Base-by-base conservation (phyloP, 176 grass and related monocot species). In the maize (Zea mays) region DNA sequence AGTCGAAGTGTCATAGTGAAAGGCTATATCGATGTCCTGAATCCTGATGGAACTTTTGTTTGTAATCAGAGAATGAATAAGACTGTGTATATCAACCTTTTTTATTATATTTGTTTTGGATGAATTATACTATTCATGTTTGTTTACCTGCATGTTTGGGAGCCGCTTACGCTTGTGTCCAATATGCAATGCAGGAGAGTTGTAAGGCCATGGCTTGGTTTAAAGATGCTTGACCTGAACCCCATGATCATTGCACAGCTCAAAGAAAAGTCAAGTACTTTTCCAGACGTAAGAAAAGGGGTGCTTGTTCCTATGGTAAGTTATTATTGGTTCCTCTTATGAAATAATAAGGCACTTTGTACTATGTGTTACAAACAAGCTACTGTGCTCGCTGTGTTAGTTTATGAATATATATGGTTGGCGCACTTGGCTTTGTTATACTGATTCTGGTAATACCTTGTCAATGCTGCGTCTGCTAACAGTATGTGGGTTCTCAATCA, bases 151-250 rank as follows among this genome's bases (percentile, higher is more conserved):
- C 27, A 61, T 67, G 16, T 37, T 36, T 86, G 16, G 46, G 37
- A 57, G 69, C 38, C 69, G 47, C 70, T 76, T 71, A 84, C 75
- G 7, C 8, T 76, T 64, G 37, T 64, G 21, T 73, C 43, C 2
- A 55, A 54, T 74, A 55, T 80, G 63, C 21, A 85, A 73, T 91
- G 86, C 80, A 94, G 89, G 82, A 92, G 83, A 92, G 94, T 94
- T 40, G 69, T 90, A 12, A 81, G 83, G 66, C 95, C 89, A 40
- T 97, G 95, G 89, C 86, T 94, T 82, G 95, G 95, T 64, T 73
- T 94, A 69, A 92, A 86, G n/a, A 98, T 92, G 91, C 76, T 92
- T 62, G 87, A 92, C 77, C 89, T 98, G 64, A 90, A 94, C 41
- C 82, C 81, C 73, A 86, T 84, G 89, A 74, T 74, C 72, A 81